Evolutionary conservation across 169 alveolate genomes (phyloP), one percentile per base, ranked within the genome.

Genomic region (Plasmodium ovale): DNA sequence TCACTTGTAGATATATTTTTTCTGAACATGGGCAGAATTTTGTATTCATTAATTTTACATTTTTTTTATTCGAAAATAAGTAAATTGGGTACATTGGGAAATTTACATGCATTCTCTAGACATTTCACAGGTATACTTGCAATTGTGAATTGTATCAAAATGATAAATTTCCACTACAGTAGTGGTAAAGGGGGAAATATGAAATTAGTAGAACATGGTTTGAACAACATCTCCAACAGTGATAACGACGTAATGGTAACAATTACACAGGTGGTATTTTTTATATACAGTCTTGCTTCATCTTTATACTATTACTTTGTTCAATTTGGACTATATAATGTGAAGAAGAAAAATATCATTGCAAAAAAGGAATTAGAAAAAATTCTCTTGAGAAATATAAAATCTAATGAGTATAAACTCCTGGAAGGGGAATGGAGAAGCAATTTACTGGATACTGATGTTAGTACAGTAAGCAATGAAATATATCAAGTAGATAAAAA

Each of bases 341-440:
- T 65, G 19, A 79, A 79, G 31, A 79, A 79, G 47, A 62, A 51
- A 51, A 39, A 21, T 23, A 49, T 79, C 16, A 12, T 79, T 6
- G 89, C 89, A 9, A 33, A 65, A 54, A 44, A 14, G n/a, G 82
- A 79, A 33, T 31, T 79, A 44, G 82, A 65, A 31, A 79, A 25
- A 27, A 65, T 79, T 3, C 44, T 79, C 29, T 3, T 79, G n/a
- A 79, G 35, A 14, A 82, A 53, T 27, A 49, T 79, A 33, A 47
- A 79, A 31, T 27, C 44, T 6, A 79, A 51, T 1, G 58, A 79
- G 69, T 51, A 79, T 19, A 68, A 65, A 35, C 1, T 79, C 10
- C 51, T 65, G 5, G 49, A 37, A 10, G 54, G 12, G 0, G 31
- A 65, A n/a, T 2, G 0, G 14, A 37, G 33, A 7, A 64, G 35